A percentile compares a stretch with the other conserved stretches of the same genome.
These are phyloP conservation scores for Scenedesmus sp. DNA, from an alignment of 163 green algal species.

Conservation along the genomic window DNA sequence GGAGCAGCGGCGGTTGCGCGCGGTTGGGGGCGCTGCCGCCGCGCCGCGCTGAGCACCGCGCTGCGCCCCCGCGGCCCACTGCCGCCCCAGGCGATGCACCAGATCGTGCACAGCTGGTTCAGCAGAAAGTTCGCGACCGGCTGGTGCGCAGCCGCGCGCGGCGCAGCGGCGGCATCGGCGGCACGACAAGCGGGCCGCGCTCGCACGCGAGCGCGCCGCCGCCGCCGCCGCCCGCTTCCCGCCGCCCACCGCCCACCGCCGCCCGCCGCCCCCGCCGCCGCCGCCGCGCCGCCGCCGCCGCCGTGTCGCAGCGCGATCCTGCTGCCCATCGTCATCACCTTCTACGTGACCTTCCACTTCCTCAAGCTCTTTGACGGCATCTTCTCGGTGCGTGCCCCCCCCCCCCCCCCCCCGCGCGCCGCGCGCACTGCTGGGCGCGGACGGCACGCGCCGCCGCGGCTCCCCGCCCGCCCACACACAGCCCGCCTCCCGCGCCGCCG, in stretches of 20 bases:
- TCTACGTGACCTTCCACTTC: conserved; percentile 68
- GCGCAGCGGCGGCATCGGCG: no score
- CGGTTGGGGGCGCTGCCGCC: no score
- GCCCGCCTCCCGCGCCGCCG: background rate
- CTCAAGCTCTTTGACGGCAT: conserved; percentile 61
- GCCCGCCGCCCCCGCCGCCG: no score
- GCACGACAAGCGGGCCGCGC: background rate
- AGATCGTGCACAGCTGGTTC: conserved; percentile 81
- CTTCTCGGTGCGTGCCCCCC: conserved; percentile 42
- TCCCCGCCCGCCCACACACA: no score
- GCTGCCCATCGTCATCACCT: conserved; percentile 91
- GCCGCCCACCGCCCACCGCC: no score
- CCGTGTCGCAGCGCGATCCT: conserved; percentile 85
- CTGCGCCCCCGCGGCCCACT: background rate
- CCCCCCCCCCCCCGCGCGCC: conserved; percentile 68
- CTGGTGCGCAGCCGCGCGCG: conserved; percentile 61
- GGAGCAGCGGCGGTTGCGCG: no score
- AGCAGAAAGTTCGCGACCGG: conserved; percentile 90
- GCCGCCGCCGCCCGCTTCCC: no score
- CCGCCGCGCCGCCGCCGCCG: background rate
- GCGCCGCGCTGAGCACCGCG: no score
- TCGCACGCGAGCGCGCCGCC: no score
- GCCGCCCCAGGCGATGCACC: conserved; percentile 21
- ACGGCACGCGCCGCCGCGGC: no score
- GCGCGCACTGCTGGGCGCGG: no score